Evolutionary conservation across 768 basidiomycete species (phyloP).

Genomic region (Suillus occidentalis): DNA sequence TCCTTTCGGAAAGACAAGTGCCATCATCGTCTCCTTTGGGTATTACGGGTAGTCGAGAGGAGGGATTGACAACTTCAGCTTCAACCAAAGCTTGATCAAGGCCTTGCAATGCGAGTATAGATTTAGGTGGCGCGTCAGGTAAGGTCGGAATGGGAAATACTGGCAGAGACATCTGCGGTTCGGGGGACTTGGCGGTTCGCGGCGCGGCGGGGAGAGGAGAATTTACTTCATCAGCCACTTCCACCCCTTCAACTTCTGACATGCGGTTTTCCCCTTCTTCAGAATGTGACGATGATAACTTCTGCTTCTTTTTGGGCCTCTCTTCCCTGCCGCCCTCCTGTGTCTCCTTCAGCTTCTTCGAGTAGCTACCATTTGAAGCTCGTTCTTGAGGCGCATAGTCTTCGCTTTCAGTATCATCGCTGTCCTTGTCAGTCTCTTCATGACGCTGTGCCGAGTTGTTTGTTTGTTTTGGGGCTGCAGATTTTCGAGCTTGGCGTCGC

Average conservation of each 20-base stretch:
- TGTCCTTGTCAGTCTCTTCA: not conserved
- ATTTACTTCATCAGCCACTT: not conserved
- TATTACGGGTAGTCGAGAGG: constrained; percentile 45
- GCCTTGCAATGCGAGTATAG: constrained; percentile 73
- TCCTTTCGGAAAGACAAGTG: constrained; percentile 58
- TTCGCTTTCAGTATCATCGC: not conserved
- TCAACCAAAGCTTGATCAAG: constrained; percentile 70
- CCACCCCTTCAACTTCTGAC: constrained; percentile 10
- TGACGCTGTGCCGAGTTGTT: not conserved
- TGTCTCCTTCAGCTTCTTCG: constrained; percentile 19
- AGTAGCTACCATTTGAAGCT: not conserved
- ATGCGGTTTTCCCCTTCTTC: constrained; percentile 22
- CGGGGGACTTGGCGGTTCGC: not conserved
- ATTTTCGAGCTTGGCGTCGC: constrained; percentile 53
- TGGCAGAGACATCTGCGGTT: constrained; percentile 46
- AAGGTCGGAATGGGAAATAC: constrained; percentile 67
- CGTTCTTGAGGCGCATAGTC: not conserved
- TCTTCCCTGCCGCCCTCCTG: constrained; percentile 12
- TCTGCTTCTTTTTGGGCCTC: constrained; percentile 47
- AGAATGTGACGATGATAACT: constrained; percentile 22
- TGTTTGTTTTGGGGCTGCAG: constrained; percentile 26
- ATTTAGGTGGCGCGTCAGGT: constrained; percentile 69
- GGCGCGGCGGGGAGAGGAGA: constrained; percentile 14
- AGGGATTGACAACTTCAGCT: constrained; percentile 68
- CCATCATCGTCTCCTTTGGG: constrained; percentile 35